A percentile compares a stretch with the other conserved stretches of the same genome.
Evolutionary conservation across 306 rosid genomes (phyloP).

Genomic region (Datisca glomerata): DNA sequence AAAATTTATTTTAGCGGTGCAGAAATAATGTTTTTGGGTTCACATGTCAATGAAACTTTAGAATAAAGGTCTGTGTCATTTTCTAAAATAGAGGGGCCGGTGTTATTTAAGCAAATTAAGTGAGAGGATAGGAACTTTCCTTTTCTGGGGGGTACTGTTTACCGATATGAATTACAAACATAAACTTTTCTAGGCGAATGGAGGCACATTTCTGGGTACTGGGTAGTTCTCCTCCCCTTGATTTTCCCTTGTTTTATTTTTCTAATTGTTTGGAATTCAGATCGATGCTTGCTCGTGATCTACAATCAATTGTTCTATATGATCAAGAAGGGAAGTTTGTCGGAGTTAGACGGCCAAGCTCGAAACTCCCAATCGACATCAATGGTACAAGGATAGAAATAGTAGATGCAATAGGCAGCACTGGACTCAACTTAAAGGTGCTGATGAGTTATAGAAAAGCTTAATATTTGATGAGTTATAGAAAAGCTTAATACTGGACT

Average conservation of each 20-base stretch:
- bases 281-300: slow-evolving; percentile 96
- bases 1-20: too few relatives aligned
- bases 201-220: too few relatives aligned
- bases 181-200: too few relatives aligned
- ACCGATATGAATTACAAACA: too few relatives aligned
- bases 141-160: too few relatives aligned
- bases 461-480: background rate
- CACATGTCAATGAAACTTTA: too few relatives aligned
- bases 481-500: background rate
- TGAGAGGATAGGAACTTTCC: too few relatives aligned
- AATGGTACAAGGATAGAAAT: slow-evolving; percentile 55
- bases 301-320: slow-evolving; percentile 77
- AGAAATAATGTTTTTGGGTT: too few relatives aligned
- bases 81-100: too few relatives aligned
- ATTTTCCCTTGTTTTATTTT: slow-evolving; percentile 1
- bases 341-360: slow-evolving; percentile 82
- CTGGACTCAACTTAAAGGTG: slow-evolving; percentile 88
- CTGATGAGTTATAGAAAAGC: slow-evolving; percentile 1
- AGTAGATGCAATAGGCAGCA: slow-evolving; percentile 92
- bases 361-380: slow-evolving; percentile 78
- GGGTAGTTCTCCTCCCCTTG: too few relatives aligned
- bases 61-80: too few relatives aligned
- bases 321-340: slow-evolving; percentile 80
- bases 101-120: too few relatives aligned
- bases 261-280: slow-evolving; percentile 32